Conservation (phyloP, 768 basidiomycete genomes). For the Tulasnella sp. region DNA sequence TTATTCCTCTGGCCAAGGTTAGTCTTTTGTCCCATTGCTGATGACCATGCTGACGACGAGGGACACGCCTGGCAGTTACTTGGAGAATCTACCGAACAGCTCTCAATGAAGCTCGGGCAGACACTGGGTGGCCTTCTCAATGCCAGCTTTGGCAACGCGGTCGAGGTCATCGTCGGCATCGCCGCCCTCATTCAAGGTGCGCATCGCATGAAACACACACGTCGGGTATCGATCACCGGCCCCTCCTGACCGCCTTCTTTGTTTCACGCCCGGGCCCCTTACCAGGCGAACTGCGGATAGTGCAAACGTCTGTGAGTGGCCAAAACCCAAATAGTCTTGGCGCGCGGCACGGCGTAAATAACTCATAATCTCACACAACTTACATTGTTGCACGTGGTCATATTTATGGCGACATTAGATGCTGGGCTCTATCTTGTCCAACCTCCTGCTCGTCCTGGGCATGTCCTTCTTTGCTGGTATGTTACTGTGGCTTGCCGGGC, state of each 20-base stretch:
- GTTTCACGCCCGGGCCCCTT: too few species aligned
- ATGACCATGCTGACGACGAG: background rate
- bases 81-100: conserved; percentile 72
- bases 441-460: conserved; percentile 80
- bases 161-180: conserved; percentile 83
- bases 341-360: background rate
- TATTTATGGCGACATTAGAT: conserved; percentile 37
- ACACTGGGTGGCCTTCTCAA: conserved; percentile 81
- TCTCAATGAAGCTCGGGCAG: conserved; percentile 66
- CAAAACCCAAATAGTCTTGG: background rate
- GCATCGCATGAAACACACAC: conserved; percentile 10
- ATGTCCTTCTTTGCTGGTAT: conserved; percentile 78
- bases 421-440: conserved; percentile 85
- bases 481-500: background rate
- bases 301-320: conserved; percentile 65
- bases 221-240: background rate
- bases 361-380: background rate
- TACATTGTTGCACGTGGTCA: background rate
- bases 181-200: conserved; percentile 70
- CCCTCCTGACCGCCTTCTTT: too few species aligned
- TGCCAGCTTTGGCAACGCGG: conserved; percentile 44
- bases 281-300: conserved; percentile 69
- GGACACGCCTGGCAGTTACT: conserved; percentile 39
- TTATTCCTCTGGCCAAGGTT: conserved; percentile 81
- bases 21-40: conserved; percentile 18